These are phyloP conservation scores for Tuber umbilicatum DNA, from an alignment of 495 filamentous ascomycete genomes.

Conservation along the genomic window DNA sequence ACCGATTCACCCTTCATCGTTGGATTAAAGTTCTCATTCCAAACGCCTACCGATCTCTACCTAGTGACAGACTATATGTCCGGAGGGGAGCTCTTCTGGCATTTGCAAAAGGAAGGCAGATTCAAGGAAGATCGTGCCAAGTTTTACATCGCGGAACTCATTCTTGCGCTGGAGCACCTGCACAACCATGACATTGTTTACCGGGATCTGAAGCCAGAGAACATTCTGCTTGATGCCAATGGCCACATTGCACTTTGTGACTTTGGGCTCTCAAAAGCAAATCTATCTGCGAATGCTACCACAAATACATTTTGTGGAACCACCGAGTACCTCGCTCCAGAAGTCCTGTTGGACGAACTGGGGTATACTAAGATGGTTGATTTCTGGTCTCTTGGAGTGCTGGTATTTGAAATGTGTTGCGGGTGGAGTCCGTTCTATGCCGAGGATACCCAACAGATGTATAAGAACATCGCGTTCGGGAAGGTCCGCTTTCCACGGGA, in stretches of 20 bases:
- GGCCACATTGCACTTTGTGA: slow-evolving; percentile 81
- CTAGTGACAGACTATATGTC: slow-evolving; percentile 99
- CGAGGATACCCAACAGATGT: slow-evolving; percentile 99
- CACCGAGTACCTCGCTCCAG: slow-evolving; percentile 93
- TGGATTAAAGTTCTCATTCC: slow-evolving; percentile 96
- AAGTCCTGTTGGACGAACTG: slow-evolving; percentile 88
- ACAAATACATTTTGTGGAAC: slow-evolving; percentile 99
- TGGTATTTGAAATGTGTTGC: slow-evolving; percentile 99
- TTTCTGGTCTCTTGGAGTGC: slow-evolving; percentile 96
- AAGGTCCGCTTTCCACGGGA: slow-evolving; percentile 96
- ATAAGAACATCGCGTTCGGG: slow-evolving; percentile 98
- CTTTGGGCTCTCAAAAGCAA: slow-evolving; percentile 93
- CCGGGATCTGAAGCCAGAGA: slow-evolving; percentile 81
- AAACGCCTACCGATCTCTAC: slow-evolving; percentile 93
- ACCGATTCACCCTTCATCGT: slow-evolving; percentile 96
- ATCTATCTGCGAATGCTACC: slow-evolving; percentile 88
- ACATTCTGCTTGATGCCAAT: slow-evolving; percentile 76
- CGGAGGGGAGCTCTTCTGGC: slow-evolving; percentile 96
- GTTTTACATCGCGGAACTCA: slow-evolving; percentile 98
- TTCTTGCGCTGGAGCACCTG: slow-evolving; percentile 88
- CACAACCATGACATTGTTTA: slow-evolving; percentile 98
- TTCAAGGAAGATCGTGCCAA: slow-evolving; percentile 93
- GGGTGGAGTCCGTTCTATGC: slow-evolving; percentile 99
- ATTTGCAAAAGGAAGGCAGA: slow-evolving; percentile 92
- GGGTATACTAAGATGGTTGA: slow-evolving; percentile 99